Evolutionary conservation across 768 basidiomycete genomes (phyloP), one percentile per base, ranked within the genome.

Genomic region (Termitomyces sp.): DNA sequence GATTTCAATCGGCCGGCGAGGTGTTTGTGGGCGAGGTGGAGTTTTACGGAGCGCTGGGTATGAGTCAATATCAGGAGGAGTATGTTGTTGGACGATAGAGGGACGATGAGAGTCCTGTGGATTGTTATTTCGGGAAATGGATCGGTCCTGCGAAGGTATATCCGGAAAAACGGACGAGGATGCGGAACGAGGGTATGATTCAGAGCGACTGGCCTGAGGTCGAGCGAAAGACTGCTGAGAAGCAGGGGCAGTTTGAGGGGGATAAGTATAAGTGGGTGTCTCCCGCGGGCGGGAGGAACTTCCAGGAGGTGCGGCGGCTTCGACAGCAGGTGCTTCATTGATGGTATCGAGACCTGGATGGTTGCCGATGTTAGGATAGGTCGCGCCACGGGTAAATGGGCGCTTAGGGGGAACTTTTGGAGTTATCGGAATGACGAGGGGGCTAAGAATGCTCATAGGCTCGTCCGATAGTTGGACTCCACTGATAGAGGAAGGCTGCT

Each of bases 381-480:
- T 76, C 42, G 73, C 70, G 32, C 72, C 71, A 8, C 76, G 71
- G 4, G 68, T 67, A 32, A 75, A 62, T 60, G 69, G 38, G 32
- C 69, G 69, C 28, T 69, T 32, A 16, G 35, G 9, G 48, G 46
- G 57, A 40, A 50, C 40, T 15, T 74, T 76, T 2, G 77, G 77
- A n/a, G 38, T 53, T 15, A 33, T 45, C 4, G 69, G 61, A 24
- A 79, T 68, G 40, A 79, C 69, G 48, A 83, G 68, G 0, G 82
- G 82, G 59, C 79, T 80, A n/a, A 83, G 78, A 50, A 80, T 76
- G 61, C 73, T 76, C 22, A 70, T 48, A 1, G 81, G 82, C 62
- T 83, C 81, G 9, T 82, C 81, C 16, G 79, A 78, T 40, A 81
- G 65, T 22, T 75, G 55, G 33, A 67, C 69, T 46, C 71, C 75